These are phyloP conservation scores for Chrysanthemum lavandulifolium DNA, from an alignment of 129 eudicot species.

Conservation along the genomic window DNA sequence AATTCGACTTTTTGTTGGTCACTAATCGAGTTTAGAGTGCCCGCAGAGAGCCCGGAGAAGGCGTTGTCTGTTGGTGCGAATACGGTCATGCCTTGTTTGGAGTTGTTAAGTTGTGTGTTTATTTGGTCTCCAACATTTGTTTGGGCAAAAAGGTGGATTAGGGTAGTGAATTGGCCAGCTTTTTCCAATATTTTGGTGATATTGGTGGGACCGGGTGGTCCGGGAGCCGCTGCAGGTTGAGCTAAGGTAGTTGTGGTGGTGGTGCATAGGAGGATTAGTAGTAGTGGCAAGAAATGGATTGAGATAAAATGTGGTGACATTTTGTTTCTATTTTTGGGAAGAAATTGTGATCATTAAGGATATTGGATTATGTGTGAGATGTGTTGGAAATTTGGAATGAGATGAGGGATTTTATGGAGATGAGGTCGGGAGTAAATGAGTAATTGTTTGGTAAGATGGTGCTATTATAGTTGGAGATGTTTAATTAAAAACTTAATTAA, in stretches of 20 bases:
- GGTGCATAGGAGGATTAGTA: constrained; percentile 33
- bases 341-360: not conserved
- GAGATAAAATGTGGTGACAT: constrained; percentile 27
- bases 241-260: constrained; percentile 44
- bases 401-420: constrained; percentile 7
- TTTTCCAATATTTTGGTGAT: constrained; percentile 73
- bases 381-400: not conserved
- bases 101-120: constrained; percentile 84
- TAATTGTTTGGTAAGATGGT: constrained; percentile 30
- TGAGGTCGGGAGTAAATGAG: constrained; percentile 10
- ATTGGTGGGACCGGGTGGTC: constrained; percentile 78
- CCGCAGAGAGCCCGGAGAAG: constrained; percentile 64
- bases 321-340: constrained; percentile 2
- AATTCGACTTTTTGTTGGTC: constrained; percentile 76
- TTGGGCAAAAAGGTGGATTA: constrained; percentile 52
- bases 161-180: constrained; percentile 79
- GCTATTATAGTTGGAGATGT: constrained; percentile 30
- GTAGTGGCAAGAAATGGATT: constrained; percentile 16
- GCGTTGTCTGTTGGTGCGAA: constrained; percentile 88
- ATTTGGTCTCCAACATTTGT: constrained; percentile 72
- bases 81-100: constrained; percentile 68
- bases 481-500: constrained; percentile 6
- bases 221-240: constrained; percentile 57
- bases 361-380: constrained; percentile 11
- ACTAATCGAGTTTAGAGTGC: constrained; percentile 68